Conservation (phyloP, 2,329 filamentous ascomycete species). For the Dothideomycetes sp. region DNA sequence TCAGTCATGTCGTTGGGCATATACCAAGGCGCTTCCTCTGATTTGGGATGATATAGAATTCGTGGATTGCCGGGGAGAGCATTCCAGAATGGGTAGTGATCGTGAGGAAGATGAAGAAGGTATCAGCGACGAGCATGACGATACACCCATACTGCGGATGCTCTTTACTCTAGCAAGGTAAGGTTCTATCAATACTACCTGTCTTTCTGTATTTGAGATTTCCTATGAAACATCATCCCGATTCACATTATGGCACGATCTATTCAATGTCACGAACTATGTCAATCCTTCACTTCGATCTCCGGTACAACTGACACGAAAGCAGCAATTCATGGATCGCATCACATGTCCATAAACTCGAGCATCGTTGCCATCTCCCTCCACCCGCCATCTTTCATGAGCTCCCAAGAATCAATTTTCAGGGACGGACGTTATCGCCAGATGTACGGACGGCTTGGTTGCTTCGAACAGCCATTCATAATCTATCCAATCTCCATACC, state of each 20-base stretch:
- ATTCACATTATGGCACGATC: no score
- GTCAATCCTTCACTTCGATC: no score
- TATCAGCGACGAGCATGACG: conserved; percentile 29
- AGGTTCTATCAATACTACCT: conserved; percentile 3
- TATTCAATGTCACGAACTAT: no score
- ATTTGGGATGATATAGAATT: conserved; percentile 36
- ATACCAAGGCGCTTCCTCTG: conserved; percentile 28
- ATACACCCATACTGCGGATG: conserved; percentile 36
- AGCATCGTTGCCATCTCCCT: conserved; percentile 39
- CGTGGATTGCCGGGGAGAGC: conserved; percentile 28
- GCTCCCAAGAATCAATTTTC: conserved; percentile 32
- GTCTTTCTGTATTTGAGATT: background rate
- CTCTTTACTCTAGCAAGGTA: conserved; percentile 33
- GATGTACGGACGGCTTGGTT: conserved; percentile 33
- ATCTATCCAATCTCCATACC: conserved; percentile 36
- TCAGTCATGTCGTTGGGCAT: conserved; percentile 28
- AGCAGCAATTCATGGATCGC: conserved; percentile 33
- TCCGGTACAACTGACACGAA: conserved; percentile 17
- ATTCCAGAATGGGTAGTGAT: no score
- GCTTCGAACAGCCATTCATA: conserved; percentile 28
- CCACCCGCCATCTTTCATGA: conserved; percentile 37
- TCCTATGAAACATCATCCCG: no score
- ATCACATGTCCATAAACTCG: conserved; percentile 33
- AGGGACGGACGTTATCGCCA: conserved; percentile 30
- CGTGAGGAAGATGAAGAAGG: conserved; percentile 16